Evolutionary conservation across 176 grass and related monocot species (phyloP), one percentile per base, ranked within the genome.

Genomic region (Avena eriantha): DNA sequence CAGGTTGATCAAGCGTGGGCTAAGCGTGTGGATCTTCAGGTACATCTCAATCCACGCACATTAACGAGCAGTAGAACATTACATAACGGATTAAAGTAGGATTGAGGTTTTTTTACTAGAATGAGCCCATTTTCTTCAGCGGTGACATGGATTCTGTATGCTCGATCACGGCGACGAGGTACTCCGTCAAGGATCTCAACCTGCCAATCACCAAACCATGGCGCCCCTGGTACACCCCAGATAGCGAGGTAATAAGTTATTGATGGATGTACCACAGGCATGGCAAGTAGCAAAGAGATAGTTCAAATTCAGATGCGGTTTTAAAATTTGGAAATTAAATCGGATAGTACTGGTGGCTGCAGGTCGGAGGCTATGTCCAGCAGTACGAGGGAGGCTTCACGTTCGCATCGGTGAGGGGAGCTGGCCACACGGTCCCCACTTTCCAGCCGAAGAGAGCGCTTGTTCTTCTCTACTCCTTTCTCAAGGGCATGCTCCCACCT

Each of bases 311-410:
- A 83, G 3, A 22, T 5, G 15, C 5, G 3, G 48, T 43, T 31
- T 79, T 22, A 18, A 11, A 15, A 17, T 78, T n/a, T 82, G 0
- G 12, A 17, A 21, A 9, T 17, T 73, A 0, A 63, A 77, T 3
- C 16, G 14, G 21, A 1, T 43, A 14, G 0, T 43, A 29, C 2
- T 31, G 72, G 31, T 79, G 11, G 34, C 0, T 60, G 46, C 34
- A 94, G 87, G 87, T 95, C 35, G 90, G 90, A 76, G 90, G 87
- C 55, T 90, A 89, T 83, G 56, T 87, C 29, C 84, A 79, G 5
- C 77, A 88, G 18, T 89, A 95, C 21, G 10, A 83, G 59, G 79
- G 66, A 46, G 79, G 85, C 16, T 83, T 92, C 78, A 84, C 71
- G 10, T 50, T 92, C 11, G 88, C 81, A 4, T 92, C 90, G 1